Evolutionary conservation across 345 rosid species (phyloP).

Genomic region (Moricandia arvensis): DNA sequence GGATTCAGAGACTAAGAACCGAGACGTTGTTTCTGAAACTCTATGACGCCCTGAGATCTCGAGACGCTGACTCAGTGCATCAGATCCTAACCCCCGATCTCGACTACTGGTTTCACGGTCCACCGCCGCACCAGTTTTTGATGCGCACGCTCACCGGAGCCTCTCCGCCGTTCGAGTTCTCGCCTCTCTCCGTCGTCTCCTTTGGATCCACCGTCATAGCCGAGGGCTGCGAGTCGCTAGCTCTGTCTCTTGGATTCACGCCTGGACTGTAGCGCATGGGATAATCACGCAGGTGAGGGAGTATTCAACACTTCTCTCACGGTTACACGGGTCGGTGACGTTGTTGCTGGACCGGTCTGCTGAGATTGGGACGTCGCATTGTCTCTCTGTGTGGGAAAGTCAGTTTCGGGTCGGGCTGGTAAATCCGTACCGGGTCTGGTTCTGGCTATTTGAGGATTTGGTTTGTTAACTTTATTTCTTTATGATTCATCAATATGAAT

Average conservation of each 20-base stretch:
- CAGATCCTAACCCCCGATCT: slow-evolving; percentile 78
- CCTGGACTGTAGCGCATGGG: slow-evolving; percentile 95
- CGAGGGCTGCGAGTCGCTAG: slow-evolving; percentile 71
- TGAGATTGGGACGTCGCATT: slow-evolving; percentile 52
- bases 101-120: slow-evolving; percentile 99
- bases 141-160: slow-evolving; percentile 92
- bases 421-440: slow-evolving; percentile 94
- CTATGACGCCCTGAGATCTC: slow-evolving; percentile 75
- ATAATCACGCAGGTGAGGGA: slow-evolving; percentile 86
- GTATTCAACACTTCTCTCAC: slow-evolving; percentile 93
- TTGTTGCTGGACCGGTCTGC: slow-evolving; percentile 27
- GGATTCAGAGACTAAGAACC: slow-evolving; percentile 57
- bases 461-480: too few species aligned
- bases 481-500: too few species aligned
- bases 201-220: slow-evolving; percentile 73
- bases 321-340: slow-evolving; percentile 66
- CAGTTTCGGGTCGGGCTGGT: slow-evolving; percentile 63
- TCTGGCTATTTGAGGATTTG: slow-evolving; percentile 53
- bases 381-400: slow-evolving; percentile 86
- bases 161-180: slow-evolving; percentile 46
- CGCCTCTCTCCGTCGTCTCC: slow-evolving; percentile 46
- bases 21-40: slow-evolving; percentile 78
- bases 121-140: slow-evolving; percentile 94
- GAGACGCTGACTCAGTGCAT: slow-evolving; percentile 78
- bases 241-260: slow-evolving; percentile 85